Base-by-base conservation (phyloP, 257 asterid genomes). In the Dorcoceras hygrometricum region DNA sequence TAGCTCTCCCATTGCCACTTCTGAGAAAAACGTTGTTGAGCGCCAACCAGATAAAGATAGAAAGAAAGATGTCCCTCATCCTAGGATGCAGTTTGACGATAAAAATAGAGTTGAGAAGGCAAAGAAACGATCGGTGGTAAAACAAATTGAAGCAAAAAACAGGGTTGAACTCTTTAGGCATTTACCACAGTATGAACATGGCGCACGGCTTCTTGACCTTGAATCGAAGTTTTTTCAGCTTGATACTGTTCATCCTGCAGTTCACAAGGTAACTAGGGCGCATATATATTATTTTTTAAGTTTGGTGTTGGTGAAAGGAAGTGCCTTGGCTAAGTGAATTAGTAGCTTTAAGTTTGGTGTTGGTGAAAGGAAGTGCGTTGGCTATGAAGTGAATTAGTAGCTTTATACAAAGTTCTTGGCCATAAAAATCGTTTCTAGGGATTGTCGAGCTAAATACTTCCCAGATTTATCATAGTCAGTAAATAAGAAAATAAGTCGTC, bases 81-180 rank as follows among this genome's bases (percentile, higher is more conserved):
- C 99, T 0, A 87, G 97, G 23, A 83, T 93, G 97, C 99, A 93
- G 76, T 93, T 93, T 83, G 99, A 93, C 71, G 99, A 93, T 65
- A 81, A 82, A 74, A 85, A 71, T 73, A 85, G 88, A 68, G 96
- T 93, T 75, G 97, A 84, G 73, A 93, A 93, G 87, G 97, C 97
- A 57, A 90, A 90, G 83, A 93, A 90, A 73, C 95, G 97, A 20
- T 82, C 90, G 0, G 92, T 90, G 3, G 95, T 93, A 32, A 93
- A 88, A 77, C 97, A 93, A 80, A 87, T 86, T 32, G 96, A 86
- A 77, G 91, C 88, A 28, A 82, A 81, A 73, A 88, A 84, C 77
- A 84, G 95, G 74, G 96, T 90, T 74, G 99, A 93, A 75, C 89
- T 93, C 64, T 90, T 93, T 77, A 83, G 97, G 86, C 99, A 93